Evolutionary conservation across 257 asterid genomes (phyloP).

Genomic region (Solanum habrochaites): DNA sequence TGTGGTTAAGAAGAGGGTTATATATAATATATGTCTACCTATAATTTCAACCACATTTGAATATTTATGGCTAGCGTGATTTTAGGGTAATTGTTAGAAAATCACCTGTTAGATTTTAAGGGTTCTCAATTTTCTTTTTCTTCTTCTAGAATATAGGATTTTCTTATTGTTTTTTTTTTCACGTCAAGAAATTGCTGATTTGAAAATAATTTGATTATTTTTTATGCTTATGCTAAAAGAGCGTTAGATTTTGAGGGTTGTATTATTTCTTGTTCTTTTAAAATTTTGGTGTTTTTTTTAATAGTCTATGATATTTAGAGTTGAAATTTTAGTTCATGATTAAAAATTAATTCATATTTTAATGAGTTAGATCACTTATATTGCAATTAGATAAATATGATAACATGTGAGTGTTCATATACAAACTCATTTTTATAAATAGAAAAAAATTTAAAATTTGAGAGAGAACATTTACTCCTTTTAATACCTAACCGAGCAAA

Average conservation of each 20-base stretch:
- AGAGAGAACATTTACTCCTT: not conserved
- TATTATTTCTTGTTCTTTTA: not conserved
- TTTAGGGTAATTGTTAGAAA: not conserved
- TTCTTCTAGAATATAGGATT: not conserved
- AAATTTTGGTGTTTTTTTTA: not conserved
- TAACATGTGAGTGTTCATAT: too few relatives aligned
- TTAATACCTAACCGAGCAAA: too few relatives aligned
- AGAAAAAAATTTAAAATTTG: too few relatives aligned
- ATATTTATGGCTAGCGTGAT: not conserved
- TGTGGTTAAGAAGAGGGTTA: not conserved
- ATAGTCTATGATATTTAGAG: not conserved
- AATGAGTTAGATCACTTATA: not conserved
- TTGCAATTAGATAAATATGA: too few relatives aligned
- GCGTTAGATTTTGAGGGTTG: not conserved
- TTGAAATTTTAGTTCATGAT: too few relatives aligned
- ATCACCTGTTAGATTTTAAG: not conserved
- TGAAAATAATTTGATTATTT: not conserved
- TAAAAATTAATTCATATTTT: not conserved
- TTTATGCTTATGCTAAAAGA: not conserved
- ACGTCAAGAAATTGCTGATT: not conserved
- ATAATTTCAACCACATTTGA: not conserved
- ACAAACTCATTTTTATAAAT: not conserved
- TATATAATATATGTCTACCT: not conserved
- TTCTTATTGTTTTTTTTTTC: not conserved
- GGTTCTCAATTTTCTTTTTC: not conserved